Evolutionary conservation across 768 basidiomycete genomes (phyloP).

Genomic region (Tricholomella constricta): DNA sequence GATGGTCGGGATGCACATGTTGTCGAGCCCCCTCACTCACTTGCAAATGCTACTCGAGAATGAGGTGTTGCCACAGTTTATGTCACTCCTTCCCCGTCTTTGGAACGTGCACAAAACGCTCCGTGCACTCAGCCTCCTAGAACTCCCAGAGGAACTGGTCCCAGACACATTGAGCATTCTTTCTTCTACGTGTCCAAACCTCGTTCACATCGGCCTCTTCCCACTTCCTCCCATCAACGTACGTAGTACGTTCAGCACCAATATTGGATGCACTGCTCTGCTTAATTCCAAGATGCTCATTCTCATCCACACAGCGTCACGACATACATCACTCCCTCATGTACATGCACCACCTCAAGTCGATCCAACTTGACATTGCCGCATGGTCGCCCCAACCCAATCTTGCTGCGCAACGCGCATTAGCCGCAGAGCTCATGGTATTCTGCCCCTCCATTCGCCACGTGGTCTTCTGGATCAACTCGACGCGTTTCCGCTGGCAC

Average conservation of each 20-base stretch:
- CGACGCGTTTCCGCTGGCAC: conserved; percentile 27
- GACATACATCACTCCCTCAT: conserved; percentile 28
- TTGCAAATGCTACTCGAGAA: conserved; percentile 46
- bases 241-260: conserved; percentile 23
- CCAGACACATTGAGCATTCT: conserved; percentile 21
- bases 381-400: conserved; percentile 29
- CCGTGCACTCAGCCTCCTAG: conserved; percentile 29
- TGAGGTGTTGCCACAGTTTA: conserved; percentile 30
- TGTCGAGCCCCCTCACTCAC: conserved; percentile 42
- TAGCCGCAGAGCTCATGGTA: conserved; percentile 33
- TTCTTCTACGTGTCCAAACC: conserved; percentile 22
- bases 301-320: conserved; percentile 25
- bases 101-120: conserved; percentile 24
- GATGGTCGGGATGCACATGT: conserved; percentile 41
- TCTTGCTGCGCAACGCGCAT: conserved; percentile 28
- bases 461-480: conserved; percentile 33
- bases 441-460: conserved; percentile 29
- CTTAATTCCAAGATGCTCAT: neutral
- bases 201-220: conserved; percentile 31
- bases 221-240: conserved; percentile 30
- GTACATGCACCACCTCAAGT: conserved; percentile 26
- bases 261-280: neutral
- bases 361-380: conserved; percentile 36
- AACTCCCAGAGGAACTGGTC: conserved; percentile 29
- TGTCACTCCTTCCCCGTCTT: conserved; percentile 35